A percentile compares a stretch with the other conserved stretches of the same genome.
These are phyloP conservation scores for Ascomycota sp. DNA, from an alignment of 2,329 filamentous ascomycete genomes.

Conservation along the genomic window DNA sequence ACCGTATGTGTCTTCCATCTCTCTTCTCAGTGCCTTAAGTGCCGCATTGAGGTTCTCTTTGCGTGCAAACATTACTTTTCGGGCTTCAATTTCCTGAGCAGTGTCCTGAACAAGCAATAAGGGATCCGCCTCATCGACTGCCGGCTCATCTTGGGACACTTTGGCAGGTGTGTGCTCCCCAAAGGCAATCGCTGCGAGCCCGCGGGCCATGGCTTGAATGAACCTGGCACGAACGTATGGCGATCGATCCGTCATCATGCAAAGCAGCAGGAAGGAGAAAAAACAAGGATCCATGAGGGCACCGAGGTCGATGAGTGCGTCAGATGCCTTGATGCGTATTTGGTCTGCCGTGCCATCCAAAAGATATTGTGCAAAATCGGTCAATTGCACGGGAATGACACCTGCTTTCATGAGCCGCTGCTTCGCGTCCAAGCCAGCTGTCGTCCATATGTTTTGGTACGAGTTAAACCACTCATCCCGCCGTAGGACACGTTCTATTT, in stretches of 20 bases:
- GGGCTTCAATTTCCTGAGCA: slow-evolving; percentile 30
- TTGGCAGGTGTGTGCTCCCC: slow-evolving; percentile 28
- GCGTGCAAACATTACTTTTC: slow-evolving; percentile 38
- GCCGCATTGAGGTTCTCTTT: slow-evolving; percentile 40
- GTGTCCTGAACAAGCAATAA: slow-evolving; percentile 21
- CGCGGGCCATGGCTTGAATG: slow-evolving; percentile 34
- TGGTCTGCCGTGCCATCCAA: slow-evolving; percentile 39
- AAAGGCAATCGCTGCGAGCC: slow-evolving; percentile 40
- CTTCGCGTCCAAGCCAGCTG: slow-evolving; percentile 38
- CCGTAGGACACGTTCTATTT: slow-evolving; percentile 43
- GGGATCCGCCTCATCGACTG: slow-evolving; percentile 14
- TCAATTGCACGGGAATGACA: slow-evolving; percentile 29
- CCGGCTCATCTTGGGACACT: slow-evolving; percentile 17
- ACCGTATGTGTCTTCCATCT: slow-evolving; percentile 20
- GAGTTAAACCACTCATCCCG: slow-evolving; percentile 48
- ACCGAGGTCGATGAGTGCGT: slow-evolving; percentile 40
- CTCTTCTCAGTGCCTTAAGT: slow-evolving; percentile 18
- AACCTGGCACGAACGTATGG: slow-evolving; percentile 38
- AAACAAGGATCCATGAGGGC: slow-evolving; percentile 31
- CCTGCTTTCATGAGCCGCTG: slow-evolving; percentile 39
- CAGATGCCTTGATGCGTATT: slow-evolving; percentile 43
- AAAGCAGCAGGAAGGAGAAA: slow-evolving; percentile 32
- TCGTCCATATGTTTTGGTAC: slow-evolving; percentile 44
- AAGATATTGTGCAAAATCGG: slow-evolving; percentile 40
- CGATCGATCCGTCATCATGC: slow-evolving; percentile 38